Conservation (phyloP, 768 basidiomycete genomes). For the Paxillus involutus region DNA sequence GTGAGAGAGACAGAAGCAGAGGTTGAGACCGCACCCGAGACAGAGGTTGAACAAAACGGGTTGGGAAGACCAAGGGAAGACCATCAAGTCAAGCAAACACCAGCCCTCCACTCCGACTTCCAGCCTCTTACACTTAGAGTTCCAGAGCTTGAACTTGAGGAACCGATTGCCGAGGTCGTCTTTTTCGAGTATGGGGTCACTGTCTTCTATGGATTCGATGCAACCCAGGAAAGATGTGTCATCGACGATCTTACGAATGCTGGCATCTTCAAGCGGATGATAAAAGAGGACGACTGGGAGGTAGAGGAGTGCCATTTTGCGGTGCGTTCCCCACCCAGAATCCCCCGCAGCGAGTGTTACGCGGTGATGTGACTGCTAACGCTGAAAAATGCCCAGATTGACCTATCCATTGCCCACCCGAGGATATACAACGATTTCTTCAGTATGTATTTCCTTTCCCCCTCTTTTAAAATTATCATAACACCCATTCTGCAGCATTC, state of each 20-base stretch:
- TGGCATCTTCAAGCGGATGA: slow-evolving; percentile 60
- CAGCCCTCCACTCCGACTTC: not conserved
- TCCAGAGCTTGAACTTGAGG: slow-evolving; percentile 19
- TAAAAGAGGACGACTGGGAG: slow-evolving; percentile 79
- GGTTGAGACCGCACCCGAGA: slow-evolving; percentile 9
- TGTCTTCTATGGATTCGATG: slow-evolving; percentile 87
- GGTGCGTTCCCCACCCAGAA: slow-evolving; percentile 39
- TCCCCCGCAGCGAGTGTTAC: no score
- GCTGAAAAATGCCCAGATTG: slow-evolving; percentile 59
- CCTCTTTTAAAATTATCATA: not conserved
- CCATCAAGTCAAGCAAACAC: not conserved
- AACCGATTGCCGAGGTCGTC: slow-evolving; percentile 68
- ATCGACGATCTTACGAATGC: slow-evolving; percentile 81
- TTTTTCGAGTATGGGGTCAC: slow-evolving; percentile 89
- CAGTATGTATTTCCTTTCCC: slow-evolving; percentile 52
- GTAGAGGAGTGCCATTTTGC: slow-evolving; percentile 91
- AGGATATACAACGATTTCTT: slow-evolving; percentile 97
- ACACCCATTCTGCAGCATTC: slow-evolving; percentile 55
- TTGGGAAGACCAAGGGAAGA: not conserved
- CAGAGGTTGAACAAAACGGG: slow-evolving; percentile 5
- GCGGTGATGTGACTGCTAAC: not conserved
- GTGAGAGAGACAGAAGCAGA: slow-evolving; percentile 3
- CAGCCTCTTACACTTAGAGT: not conserved
- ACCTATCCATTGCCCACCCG: slow-evolving; percentile 79
- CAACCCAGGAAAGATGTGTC: slow-evolving; percentile 76